phyloP scores from a whole-genome alignment of 225 moss, liverwort and hornwort species.

The Physcomitrellopsis africana region DNA sequence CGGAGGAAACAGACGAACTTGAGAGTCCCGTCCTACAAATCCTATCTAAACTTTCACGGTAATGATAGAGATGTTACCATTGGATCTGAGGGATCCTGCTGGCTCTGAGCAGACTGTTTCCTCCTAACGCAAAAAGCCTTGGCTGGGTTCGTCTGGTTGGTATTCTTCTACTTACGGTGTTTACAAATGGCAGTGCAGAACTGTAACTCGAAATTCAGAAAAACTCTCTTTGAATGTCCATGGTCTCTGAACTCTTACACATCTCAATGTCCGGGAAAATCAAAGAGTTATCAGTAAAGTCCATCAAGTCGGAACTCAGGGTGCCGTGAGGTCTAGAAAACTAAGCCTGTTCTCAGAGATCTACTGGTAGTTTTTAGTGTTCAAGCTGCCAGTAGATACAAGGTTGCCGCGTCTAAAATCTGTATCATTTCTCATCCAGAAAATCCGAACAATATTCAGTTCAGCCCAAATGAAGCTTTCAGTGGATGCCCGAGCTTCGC shows the following conservation, averaged over 20 bases:
- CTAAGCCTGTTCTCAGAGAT: slow-evolving; percentile 39
- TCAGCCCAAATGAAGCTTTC: slow-evolving; percentile 15
- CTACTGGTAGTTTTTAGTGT: slow-evolving; percentile 26
- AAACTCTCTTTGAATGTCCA: slow-evolving; percentile 13
- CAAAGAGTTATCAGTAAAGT: slow-evolving; percentile 31
- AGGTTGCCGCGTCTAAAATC: slow-evolving; percentile 34
- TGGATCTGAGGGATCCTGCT: background rate
- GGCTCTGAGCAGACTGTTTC: slow-evolving; percentile 20
- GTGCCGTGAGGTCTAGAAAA: slow-evolving; percentile 36
- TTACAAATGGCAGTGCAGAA: slow-evolving; percentile 38
- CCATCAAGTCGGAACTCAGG: slow-evolving; percentile 21
- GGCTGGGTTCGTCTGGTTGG: slow-evolving; percentile 10
- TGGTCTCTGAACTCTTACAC: slow-evolving; percentile 24
- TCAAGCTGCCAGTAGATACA: slow-evolving; percentile 34
- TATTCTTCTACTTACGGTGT: slow-evolving; percentile 14
- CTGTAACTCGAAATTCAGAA: slow-evolving; percentile 3
- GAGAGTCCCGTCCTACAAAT: too few species aligned
- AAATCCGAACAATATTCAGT: slow-evolving; percentile 22
- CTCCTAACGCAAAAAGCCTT: slow-evolving; percentile 17
- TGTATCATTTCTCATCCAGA: slow-evolving; percentile 27
- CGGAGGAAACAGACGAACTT: too few species aligned
- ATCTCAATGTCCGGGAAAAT: slow-evolving; percentile 35
- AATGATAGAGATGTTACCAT: too few species aligned
- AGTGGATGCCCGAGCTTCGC: slow-evolving; percentile 33
- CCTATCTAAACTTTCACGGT: too few species aligned